Evolutionary conservation across 805 yeast species (phyloP).

Genomic region (Barnettozyma botsteinii): DNA sequence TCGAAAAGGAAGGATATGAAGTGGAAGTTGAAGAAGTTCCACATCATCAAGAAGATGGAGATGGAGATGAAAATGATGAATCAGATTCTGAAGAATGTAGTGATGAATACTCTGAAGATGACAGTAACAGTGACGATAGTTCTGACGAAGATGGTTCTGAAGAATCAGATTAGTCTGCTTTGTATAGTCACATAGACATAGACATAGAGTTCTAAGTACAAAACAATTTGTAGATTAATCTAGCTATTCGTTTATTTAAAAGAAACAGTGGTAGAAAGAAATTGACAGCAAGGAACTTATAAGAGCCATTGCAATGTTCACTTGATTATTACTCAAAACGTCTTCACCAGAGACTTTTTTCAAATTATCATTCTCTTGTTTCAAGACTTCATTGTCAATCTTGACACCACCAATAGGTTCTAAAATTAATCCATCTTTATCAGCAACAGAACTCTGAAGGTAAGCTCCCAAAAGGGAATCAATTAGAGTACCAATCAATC

Average conservation of each 20-base stretch:
- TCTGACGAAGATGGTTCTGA: constrained; percentile 2
- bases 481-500: constrained; percentile 33
- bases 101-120: constrained; percentile 5
- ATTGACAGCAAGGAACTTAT: constrained; percentile 26
- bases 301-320: constrained; percentile 32
- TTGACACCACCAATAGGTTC: constrained; percentile 32
- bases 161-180: constrained; percentile 3
- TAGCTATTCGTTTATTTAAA: background rate
- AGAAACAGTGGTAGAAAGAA: constrained; percentile 18
- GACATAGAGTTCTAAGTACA: too few species aligned
- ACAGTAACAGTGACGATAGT: constrained; percentile 1
- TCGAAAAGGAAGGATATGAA: constrained; percentile 51
- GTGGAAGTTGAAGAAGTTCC: constrained; percentile 53
- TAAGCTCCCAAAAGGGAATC: constrained; percentile 40
- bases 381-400: constrained; percentile 23
- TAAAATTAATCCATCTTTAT: constrained; percentile 26
- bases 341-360: constrained; percentile 30
- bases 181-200: background rate
- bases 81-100: constrained; percentile 15
- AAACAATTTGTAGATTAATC: too few species aligned
- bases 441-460: constrained; percentile 32
- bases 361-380: constrained; percentile 14
- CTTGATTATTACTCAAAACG: constrained; percentile 36
- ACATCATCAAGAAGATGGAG: constrained; percentile 15
- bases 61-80: constrained; percentile 19